Evolutionary conservation across 139 green algal genomes (phyloP), one percentile per base, ranked within the genome.

Genomic region (Coelastrella sp.): DNA sequence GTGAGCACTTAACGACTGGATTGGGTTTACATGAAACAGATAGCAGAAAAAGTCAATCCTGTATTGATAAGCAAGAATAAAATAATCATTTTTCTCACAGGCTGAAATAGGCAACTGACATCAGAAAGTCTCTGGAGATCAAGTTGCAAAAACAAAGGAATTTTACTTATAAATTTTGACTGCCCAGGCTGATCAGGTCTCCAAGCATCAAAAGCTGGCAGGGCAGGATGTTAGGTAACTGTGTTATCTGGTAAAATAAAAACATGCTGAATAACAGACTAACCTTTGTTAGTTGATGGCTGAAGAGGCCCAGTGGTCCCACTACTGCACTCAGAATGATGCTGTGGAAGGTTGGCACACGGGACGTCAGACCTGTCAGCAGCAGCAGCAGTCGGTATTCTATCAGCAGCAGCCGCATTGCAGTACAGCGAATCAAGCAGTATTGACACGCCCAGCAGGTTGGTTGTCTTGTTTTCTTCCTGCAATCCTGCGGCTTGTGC

Each of bases 241-340:
- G 1, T n/a, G n/a, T n/a, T n/a, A n/a, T n/a, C n/a, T n/a, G n/a
- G n/a, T n/a, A n/a, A n/a, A n/a, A n/a, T n/a, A n/a, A n/a, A n/a
- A n/a, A 14, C 8, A 61, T 60, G 4, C 7, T 22, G 4, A 14
- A 84, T 63, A 3, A 22, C 3, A 61, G 25, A 61, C 58, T n/a
- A 63, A 88, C 90, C 90, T 92, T 92, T 75, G 94, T 96, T 0
- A 94, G 15, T 6, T 78, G 66, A 49, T 96, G 92, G 73, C 85
- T 92, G 4, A 95, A 60, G 49, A 96, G 25, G 6, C 94, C 94
- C 65, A 96, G 65, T 4, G 94, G 94, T 14, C 93, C 93, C 14
- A 96, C 72, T 8, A 92, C 80, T 9, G 93, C 84, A 82, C 90
- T 91, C 65, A 96, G 87, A 68, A 96, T 61, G 7, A 96, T 84